A percentile compares a stretch with the other conserved stretches of the same genome.
Evolutionary conservation across 208 protist genomes (phyloP).

Genomic region (Wallacemonas collosoma): DNA sequence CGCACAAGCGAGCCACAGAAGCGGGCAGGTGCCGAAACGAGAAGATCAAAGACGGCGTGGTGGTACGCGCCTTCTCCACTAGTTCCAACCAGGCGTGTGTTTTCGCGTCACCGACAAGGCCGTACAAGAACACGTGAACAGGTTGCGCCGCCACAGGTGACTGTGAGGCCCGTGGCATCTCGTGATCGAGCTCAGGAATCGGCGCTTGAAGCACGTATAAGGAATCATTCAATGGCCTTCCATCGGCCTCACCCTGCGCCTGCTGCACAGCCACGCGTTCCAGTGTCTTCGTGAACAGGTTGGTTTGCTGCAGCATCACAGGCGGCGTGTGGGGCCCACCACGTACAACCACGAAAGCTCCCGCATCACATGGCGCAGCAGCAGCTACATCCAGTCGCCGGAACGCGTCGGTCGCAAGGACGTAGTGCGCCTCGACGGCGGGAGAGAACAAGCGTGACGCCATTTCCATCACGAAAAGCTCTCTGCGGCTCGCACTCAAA

Average conservation of each 20-base stretch:
- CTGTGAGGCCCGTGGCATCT: constrained; percentile 22
- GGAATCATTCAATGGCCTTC: background rate
- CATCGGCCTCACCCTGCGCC: too few relatives aligned
- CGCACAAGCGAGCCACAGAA: constrained; percentile 26
- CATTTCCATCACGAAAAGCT: constrained; percentile 48
- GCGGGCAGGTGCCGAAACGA: constrained; percentile 70
- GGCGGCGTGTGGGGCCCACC: background rate
- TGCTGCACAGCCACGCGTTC: background rate
- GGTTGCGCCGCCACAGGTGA: background rate
- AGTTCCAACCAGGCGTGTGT: constrained; percentile 25
- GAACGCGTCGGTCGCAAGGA: constrained; percentile 32
- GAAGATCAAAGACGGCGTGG: constrained; percentile 19
- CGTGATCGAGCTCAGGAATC: constrained; percentile 41
- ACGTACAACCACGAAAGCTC: constrained; percentile 25
- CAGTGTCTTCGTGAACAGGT: background rate
- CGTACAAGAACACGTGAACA: constrained; percentile 56
- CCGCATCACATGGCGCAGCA: constrained; percentile 17
- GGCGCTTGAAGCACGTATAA: background rate
- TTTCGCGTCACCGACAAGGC: constrained; percentile 46
- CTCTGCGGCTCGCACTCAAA: constrained; percentile 11
- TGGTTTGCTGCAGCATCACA: background rate
- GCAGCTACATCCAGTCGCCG: background rate
- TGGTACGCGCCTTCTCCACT: background rate
- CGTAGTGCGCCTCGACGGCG: constrained; percentile 64
- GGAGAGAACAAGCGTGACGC: constrained; percentile 58